Conservation (phyloP, 768 basidiomycete species). For the Tephrocybe sp. region DNA sequence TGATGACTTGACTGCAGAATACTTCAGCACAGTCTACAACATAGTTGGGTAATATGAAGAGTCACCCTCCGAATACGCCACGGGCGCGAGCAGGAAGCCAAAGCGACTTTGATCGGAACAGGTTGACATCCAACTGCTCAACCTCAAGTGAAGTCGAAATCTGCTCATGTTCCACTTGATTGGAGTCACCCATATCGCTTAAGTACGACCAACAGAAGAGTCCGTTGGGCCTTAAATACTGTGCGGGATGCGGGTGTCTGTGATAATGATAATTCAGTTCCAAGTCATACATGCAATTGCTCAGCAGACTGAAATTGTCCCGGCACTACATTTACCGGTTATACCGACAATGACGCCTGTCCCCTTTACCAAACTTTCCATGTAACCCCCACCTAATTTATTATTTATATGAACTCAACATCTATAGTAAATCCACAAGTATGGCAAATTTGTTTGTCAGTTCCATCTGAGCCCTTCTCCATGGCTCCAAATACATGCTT, state of each 20-base stretch:
- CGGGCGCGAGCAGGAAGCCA: slow-evolving; percentile 58
- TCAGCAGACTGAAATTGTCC: too few species aligned
- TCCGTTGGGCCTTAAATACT: neutral
- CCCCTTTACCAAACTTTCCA: slow-evolving; percentile 17
- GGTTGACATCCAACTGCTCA: slow-evolving; percentile 71
- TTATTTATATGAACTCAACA: slow-evolving; percentile 64
- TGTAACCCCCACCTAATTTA: too few species aligned
- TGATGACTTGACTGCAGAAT: slow-evolving; percentile 69
- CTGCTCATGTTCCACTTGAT: slow-evolving; percentile 61
- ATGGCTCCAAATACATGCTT: slow-evolving; percentile 58
- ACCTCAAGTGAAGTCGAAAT: slow-evolving; percentile 77
- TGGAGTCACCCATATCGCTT: slow-evolving; percentile 29
- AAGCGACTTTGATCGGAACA: slow-evolving; percentile 77
- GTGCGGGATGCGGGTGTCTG: too few species aligned
- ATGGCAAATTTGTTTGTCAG: slow-evolving; percentile 74
- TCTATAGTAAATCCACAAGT: slow-evolving; percentile 92
- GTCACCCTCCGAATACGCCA: slow-evolving; percentile 80
- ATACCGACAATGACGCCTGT: too few species aligned
- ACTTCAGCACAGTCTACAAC: neutral
- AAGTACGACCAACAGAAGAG: neutral
- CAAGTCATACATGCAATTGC: too few species aligned
- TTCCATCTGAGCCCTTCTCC: slow-evolving; percentile 52
- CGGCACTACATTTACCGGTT: too few species aligned
- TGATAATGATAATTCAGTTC: too few species aligned
- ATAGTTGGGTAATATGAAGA: neutral